These are phyloP conservation scores for Populus hybrid DNA, from an alignment of 441 rosid genomes.

Conservation along the genomic window DNA sequence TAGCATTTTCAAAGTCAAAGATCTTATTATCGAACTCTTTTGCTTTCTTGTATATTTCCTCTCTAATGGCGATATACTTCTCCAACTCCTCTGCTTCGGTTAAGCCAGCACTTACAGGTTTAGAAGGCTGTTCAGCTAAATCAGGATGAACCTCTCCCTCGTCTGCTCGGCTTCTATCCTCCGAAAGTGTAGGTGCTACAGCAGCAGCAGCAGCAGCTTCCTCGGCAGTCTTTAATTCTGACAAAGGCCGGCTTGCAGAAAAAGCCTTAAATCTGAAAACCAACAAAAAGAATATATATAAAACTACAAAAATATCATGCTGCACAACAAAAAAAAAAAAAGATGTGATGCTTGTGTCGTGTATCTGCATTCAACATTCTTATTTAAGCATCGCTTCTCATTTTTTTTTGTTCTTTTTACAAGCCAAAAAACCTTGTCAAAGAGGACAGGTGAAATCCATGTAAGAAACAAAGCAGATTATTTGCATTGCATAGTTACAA, in stretches of 20 bases:
- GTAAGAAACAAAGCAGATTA: background rate
- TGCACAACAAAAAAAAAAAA: too few relatives aligned
- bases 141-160: conserved; percentile 58
- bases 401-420: too few relatives aligned
- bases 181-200: conserved; percentile 36
- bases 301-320: too few relatives aligned
- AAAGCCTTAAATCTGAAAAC: conserved; percentile 76
- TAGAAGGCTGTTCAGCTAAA: conserved; percentile 51
- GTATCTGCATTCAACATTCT: background rate
- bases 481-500: background rate
- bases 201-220: conserved; percentile 39
- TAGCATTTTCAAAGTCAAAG: conserved; percentile 89
- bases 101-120: conserved; percentile 62
- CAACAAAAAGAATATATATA: background rate
- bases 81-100: conserved; percentile 89
- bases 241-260: conserved; percentile 70
- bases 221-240: conserved; percentile 74
- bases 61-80: conserved; percentile 78
- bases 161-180: conserved; percentile 40
- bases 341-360: background rate
- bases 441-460: background rate
- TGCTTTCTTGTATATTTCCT: conserved; percentile 85
- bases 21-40: conserved; percentile 93
- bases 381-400: background rate
- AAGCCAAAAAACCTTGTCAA: background rate